Evolutionary conservation across 1,284 basidiomycete species (phyloP).

Genomic region (Papiliotrema laurentii): DNA sequence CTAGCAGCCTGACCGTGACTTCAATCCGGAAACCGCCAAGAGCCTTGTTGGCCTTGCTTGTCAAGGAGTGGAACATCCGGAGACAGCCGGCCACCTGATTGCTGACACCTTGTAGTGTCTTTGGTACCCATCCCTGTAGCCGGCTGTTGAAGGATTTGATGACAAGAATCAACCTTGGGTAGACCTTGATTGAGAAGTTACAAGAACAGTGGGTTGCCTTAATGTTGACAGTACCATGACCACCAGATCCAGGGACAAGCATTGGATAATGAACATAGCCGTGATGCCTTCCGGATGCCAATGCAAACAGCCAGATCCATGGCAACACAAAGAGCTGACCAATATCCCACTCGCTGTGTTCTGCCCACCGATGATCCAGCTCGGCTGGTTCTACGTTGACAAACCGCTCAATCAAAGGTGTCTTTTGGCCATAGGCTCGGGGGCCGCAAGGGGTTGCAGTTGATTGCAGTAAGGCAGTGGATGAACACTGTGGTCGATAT

Average conservation of each 20-base stretch:
- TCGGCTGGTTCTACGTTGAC: background rate
- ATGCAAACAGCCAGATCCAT: background rate
- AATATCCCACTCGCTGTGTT: background rate
- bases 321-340: background rate
- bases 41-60: background rate
- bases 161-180: background rate
- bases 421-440: background rate
- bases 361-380: background rate
- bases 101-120: background rate
- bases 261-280: background rate
- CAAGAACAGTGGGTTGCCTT: background rate
- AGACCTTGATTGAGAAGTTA: background rate
- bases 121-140: slow-evolving; percentile 5
- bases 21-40: slow-evolving; percentile 11
- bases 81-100: slow-evolving; percentile 3
- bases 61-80: slow-evolving; percentile 4
- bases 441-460: background rate
- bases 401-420: background rate
- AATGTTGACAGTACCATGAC: background rate
- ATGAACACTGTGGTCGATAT: slow-evolving; percentile 3
- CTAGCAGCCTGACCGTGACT: slow-evolving; percentile 6
- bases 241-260: background rate
- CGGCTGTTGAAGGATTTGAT: slow-evolving; percentile 1
- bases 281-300: background rate
- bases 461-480: background rate